A percentile compares a stretch with the other conserved stretches of the same genome.
phyloP scores from a whole-genome alignment of 768 basidiomycete genomes.

The Hypsizygus marmoreus region DNA sequence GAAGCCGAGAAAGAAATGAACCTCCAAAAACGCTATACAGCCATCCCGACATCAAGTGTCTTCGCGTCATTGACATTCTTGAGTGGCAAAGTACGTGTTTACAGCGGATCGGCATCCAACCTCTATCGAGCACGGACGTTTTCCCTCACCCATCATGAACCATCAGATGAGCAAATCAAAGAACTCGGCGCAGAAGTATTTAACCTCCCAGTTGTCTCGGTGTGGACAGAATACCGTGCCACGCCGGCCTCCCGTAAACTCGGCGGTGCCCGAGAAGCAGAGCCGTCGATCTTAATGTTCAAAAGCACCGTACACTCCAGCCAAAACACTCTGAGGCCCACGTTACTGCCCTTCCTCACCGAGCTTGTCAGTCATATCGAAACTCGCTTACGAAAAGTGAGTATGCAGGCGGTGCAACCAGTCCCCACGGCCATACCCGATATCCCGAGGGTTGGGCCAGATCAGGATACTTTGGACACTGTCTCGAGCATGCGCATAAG shows the following conservation, averaged over 20 bases:
- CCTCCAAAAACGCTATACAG: constrained; percentile 32
- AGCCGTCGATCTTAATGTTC: constrained; percentile 71
- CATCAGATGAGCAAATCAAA: constrained; percentile 55
- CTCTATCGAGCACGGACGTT: constrained; percentile 39
- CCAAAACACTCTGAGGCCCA: constrained; percentile 80
- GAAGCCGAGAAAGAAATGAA: constrained; percentile 13
- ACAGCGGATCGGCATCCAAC: constrained; percentile 49
- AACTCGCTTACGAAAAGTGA: constrained; percentile 61
- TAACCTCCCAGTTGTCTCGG: constrained; percentile 74
- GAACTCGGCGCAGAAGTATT: constrained; percentile 63
- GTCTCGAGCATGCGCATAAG: constrained; percentile 67
- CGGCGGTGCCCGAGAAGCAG: constrained; percentile 29
- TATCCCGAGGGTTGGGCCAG: constrained; percentile 9
- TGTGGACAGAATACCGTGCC: constrained; percentile 82
- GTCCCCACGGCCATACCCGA: constrained; percentile 13
- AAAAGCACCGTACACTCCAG: constrained; percentile 90
- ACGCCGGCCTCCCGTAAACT: constrained; percentile 46
- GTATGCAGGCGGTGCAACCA: constrained; percentile 26
- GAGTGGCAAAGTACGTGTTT: constrained; percentile 82
- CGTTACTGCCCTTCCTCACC: constrained; percentile 81
- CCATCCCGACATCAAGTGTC: constrained; percentile 58
- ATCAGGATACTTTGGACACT: constrained; percentile 23
- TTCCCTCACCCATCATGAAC: constrained; percentile 39
- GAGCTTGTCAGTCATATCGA: constrained; percentile 75
- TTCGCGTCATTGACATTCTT: constrained; percentile 73